phyloP scores from a whole-genome alignment of 805 yeast species.

The Tetrapisispora iriomotensis region DNA sequence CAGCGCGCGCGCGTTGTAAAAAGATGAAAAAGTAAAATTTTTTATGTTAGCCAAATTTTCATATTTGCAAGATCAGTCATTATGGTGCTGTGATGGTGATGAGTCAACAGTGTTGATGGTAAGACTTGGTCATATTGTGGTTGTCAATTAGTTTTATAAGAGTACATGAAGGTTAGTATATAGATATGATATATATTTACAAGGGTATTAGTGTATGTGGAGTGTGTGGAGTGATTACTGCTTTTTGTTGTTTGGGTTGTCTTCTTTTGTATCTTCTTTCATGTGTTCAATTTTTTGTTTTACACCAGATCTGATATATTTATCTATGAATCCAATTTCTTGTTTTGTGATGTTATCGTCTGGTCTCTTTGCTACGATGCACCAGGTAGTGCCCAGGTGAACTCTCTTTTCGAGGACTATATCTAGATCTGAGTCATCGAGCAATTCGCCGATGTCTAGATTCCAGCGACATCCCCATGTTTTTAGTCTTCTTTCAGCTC shows the following conservation, averaged over 20 bases:
- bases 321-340: slow-evolving; percentile 42
- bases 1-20: too few species aligned
- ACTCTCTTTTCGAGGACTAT: slow-evolving; percentile 69
- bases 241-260: not conserved
- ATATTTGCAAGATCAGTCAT: too few species aligned
- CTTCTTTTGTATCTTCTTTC: not conserved
- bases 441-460: slow-evolving; percentile 78
- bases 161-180: too few species aligned
- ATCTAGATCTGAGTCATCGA: slow-evolving; percentile 76
- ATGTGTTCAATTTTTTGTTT: slow-evolving; percentile 18
- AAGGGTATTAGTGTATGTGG: too few species aligned
- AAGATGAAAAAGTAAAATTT: too few species aligned
- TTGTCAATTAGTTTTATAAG: too few species aligned
- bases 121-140: too few species aligned
- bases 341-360: slow-evolving; percentile 43
- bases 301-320: slow-evolving; percentile 35
- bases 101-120: too few species aligned
- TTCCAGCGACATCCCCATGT: slow-evolving; percentile 99
- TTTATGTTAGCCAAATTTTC: too few species aligned
- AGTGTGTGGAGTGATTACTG: not conserved
- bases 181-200: too few species aligned
- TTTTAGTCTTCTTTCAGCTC: slow-evolving; percentile 74
- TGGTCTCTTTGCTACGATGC: slow-evolving; percentile 65
- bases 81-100: too few species aligned
- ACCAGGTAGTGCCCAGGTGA: slow-evolving; percentile 92